phyloP scores from a whole-genome alignment of 306 rosid genomes.

The Lathyrus oleraceus region DNA sequence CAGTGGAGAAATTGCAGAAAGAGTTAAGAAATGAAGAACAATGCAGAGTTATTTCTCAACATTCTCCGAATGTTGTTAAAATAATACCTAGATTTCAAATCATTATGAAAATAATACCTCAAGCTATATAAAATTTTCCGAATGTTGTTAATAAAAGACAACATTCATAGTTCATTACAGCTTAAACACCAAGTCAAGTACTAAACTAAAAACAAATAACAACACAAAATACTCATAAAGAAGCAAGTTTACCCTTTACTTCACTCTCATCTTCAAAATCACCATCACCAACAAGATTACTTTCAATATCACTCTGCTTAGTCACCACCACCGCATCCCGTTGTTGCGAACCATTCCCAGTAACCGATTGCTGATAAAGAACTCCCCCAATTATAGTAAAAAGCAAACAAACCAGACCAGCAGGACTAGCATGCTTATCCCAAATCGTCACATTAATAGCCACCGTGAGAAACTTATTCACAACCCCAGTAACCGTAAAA shows the following conservation, averaged over 20 bases:
- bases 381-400: conserved; percentile 83
- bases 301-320: conserved; percentile 50
- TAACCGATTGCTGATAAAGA: conserved; percentile 89
- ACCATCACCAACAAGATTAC: neutral
- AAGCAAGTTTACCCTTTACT: conserved; percentile 59
- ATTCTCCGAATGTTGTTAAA: too few relatives aligned
- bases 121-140: conserved; percentile 34
- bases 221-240: conserved; percentile 55
- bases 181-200: conserved; percentile 24
- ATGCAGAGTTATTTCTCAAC: neutral
- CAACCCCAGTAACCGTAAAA: too few relatives aligned
- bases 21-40: neutral
- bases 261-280: conserved; percentile 48
- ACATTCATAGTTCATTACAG: conserved; percentile 34
- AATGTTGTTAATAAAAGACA: conserved; percentile 31
- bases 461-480: conserved; percentile 88
- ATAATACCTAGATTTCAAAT: neutral
- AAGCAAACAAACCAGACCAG: conserved; percentile 82
- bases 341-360: conserved; percentile 48
- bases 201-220: conserved; percentile 33
- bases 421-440: conserved; percentile 94
- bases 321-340: conserved; percentile 41
- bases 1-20: conserved; percentile 28
- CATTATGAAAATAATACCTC: conserved; percentile 32
- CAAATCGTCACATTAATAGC: conserved; percentile 84